Percentiles rank a stretch among this genome's conserved stretches.
Evolutionary conservation across 140 eudicot genomes (phyloP).

Genomic region (Bidens hawaiensis): DNA sequence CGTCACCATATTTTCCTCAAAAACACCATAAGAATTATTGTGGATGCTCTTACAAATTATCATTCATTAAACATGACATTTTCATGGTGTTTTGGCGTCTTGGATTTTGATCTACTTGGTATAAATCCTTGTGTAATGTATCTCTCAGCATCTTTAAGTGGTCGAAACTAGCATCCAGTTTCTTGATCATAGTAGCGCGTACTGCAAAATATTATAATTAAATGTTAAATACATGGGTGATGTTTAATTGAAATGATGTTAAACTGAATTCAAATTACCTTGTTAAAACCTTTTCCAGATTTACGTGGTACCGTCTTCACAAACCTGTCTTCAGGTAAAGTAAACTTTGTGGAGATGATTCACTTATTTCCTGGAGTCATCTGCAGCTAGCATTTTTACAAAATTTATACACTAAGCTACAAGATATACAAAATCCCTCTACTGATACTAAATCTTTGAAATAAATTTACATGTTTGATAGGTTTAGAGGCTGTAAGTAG

Average conservation of each 20-base stretch:
- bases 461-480: neutral
- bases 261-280: conserved; percentile 28
- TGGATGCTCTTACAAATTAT: no score
- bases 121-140: conserved; percentile 42
- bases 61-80: no score
- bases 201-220: conserved; percentile 36
- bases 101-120: conserved; percentile 20
- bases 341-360: conserved; percentile 25
- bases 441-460: no score
- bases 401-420: neutral
- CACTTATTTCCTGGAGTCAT: conserved; percentile 18
- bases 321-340: conserved; percentile 78
- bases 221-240: neutral
- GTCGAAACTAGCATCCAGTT: conserved; percentile 61
- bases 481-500: neutral
- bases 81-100: conserved; percentile 20
- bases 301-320: conserved; percentile 72
- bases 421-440: no score
- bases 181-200: conserved; percentile 66
- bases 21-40: no score
- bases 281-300: conserved; percentile 29
- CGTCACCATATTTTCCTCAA: no score
- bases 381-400: conserved; percentile 40
- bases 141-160: conserved; percentile 52
- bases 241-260: neutral